A percentile compares a stretch with the other conserved stretches of the same genome.
Evolutionary conservation across 176 grass and related monocot genomes (phyloP).

Genomic region (Luzula sylvatica): DNA sequence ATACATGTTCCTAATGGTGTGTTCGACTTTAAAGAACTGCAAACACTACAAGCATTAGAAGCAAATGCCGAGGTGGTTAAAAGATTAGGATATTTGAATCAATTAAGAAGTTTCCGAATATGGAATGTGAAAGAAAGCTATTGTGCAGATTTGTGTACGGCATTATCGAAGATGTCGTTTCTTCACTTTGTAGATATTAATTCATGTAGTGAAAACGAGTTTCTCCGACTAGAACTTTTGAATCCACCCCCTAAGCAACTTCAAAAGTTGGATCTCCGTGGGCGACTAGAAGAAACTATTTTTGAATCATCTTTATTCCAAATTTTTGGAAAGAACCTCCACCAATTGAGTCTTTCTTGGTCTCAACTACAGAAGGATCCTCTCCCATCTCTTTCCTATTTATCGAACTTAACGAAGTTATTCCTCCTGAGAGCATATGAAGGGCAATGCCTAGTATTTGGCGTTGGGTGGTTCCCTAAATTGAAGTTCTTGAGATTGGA

Average conservation of each 20-base stretch:
- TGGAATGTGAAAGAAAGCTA: slow-evolving; percentile 20
- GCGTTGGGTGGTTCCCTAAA: slow-evolving; percentile 12
- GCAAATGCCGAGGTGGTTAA: slow-evolving; percentile 27
- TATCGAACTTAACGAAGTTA: slow-evolving; percentile 24
- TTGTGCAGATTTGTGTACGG: slow-evolving; percentile 23
- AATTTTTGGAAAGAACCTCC: neutral
- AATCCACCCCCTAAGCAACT: slow-evolving; percentile 15
- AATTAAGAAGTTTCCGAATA: slow-evolving; percentile 31
- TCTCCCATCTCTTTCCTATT: slow-evolving; percentile 14
- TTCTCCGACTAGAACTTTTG: slow-evolving; percentile 30
- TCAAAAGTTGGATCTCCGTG: slow-evolving; percentile 20
- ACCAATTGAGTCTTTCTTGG: slow-evolving; percentile 20
- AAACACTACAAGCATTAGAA: slow-evolving; percentile 8
- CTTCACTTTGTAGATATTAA: slow-evolving; percentile 27
- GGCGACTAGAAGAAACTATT: slow-evolving; percentile 20
- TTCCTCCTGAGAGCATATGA: slow-evolving; percentile 22
- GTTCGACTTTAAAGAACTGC: slow-evolving; percentile 31
- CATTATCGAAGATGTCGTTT: slow-evolving; percentile 33
- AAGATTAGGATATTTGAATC: slow-evolving; percentile 25
- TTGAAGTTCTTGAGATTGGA: neutral
- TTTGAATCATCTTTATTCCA: slow-evolving; percentile 26
- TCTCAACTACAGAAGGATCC: slow-evolving; percentile 19
- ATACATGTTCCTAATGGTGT: slow-evolving; percentile 27
- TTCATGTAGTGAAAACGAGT: slow-evolving; percentile 26
- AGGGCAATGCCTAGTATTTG: slow-evolving; percentile 20